Conservation (phyloP, 306 rosid species). For the Glycine tomentella region DNA sequence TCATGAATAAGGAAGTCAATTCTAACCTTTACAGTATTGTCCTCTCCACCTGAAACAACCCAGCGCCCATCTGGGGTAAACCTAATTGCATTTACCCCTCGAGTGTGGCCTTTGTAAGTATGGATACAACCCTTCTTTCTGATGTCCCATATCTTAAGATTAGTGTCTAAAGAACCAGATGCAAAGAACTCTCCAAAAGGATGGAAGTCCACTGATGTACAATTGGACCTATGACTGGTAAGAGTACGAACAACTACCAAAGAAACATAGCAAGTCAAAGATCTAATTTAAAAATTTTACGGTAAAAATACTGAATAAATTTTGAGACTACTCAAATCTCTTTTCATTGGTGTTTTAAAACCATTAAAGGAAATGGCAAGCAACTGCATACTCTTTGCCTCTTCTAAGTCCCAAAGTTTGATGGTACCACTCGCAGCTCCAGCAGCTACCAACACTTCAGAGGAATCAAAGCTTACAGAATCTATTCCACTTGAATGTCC, state of each 20-base stretch:
- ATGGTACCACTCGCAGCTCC: constrained; percentile 99
- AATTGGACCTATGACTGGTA: constrained; percentile 97
- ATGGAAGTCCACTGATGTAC: constrained; percentile 96
- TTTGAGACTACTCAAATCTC: constrained; percentile 19
- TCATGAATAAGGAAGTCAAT: constrained; percentile 5
- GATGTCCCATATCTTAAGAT: constrained; percentile 99
- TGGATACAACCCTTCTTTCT: constrained; percentile 99
- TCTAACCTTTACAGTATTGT: too few relatives aligned
- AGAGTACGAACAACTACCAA: constrained; percentile 95
- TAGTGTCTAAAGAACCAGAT: constrained; percentile 94
- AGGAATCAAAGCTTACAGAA: constrained; percentile 95
- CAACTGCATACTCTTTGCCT: constrained; percentile 88
- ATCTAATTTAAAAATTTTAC: background rate
- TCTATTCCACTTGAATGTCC: constrained; percentile 99
- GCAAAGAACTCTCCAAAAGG: constrained; percentile 99
- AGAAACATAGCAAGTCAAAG: constrained; percentile 42
- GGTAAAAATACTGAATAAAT: constrained; percentile 20
- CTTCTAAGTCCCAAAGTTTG: constrained; percentile 99
- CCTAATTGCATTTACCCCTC: constrained; percentile 97
- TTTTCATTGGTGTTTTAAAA: constrained; percentile 10
- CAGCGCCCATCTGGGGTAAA: constrained; percentile 99
- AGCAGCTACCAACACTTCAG: constrained; percentile 96
- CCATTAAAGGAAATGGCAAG: constrained; percentile 44
- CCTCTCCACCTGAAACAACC: constrained; percentile 99
- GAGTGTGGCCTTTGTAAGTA: constrained; percentile 96